A percentile compares a stretch with the other conserved stretches of the same genome.
These are phyloP conservation scores for Termitomyces sp. DNA, from an alignment of 768 basidiomycete species.

Conservation along the genomic window DNA sequence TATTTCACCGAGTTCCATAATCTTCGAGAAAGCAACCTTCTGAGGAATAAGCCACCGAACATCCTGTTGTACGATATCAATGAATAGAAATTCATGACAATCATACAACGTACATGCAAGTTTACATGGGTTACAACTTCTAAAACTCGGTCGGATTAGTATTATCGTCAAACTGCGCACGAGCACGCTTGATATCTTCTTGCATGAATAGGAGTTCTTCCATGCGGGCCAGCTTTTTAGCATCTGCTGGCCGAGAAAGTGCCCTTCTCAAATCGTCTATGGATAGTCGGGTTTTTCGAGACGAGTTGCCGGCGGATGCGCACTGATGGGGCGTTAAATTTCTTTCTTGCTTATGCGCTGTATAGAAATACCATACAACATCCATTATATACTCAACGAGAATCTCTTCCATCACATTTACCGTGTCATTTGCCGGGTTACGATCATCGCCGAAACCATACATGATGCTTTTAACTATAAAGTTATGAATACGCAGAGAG, in stretches of 20 bases:
- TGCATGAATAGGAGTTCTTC: constrained; percentile 93
- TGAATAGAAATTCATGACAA: neutral
- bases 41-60: constrained; percentile 1
- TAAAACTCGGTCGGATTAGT: constrained; percentile 45
- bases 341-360: constrained; percentile 7
- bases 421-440: constrained; percentile 83
- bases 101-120: constrained; percentile 5
- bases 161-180: constrained; percentile 64
- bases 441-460: constrained; percentile 93
- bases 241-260: constrained; percentile 81
- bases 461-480: constrained; percentile 78
- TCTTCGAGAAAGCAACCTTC: constrained; percentile 1
- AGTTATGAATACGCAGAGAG: constrained; percentile 8
- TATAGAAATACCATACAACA: constrained; percentile 54
- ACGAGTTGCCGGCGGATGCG: constrained; percentile 65
- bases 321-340: constrained; percentile 45
- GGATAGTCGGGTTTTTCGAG: constrained; percentile 71
- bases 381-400: constrained; percentile 88
- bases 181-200: constrained; percentile 88
- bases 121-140: constrained; percentile 5
- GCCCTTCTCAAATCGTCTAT: constrained; percentile 84
- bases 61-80: constrained; percentile 5
- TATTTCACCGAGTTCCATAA: neutral
- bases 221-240: constrained; percentile 89
- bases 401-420: constrained; percentile 92